Conservation (phyloP, 345 rosid genomes). For the Pseudoturritis turrita region DNA sequence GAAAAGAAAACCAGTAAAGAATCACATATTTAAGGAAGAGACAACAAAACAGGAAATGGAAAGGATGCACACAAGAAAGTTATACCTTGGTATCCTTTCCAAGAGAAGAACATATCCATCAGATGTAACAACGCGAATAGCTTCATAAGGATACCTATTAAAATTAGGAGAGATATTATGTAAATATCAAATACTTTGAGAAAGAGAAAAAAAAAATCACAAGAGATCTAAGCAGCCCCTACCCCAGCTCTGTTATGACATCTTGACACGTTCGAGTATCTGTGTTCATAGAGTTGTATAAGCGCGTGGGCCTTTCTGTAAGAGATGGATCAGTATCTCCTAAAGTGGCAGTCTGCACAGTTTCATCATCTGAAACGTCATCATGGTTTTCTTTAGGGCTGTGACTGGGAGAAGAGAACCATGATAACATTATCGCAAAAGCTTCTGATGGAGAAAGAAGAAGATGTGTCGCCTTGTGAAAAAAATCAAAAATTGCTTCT, state of each 20-base stretch:
- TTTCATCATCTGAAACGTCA: constrained; percentile 30
- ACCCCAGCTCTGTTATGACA: constrained; percentile 97
- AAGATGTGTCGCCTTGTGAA: constrained; percentile 66
- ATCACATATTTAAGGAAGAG: not conserved
- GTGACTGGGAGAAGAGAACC: constrained; percentile 45
- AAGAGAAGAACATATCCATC: constrained; percentile 94
- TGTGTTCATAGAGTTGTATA: constrained; percentile 68
- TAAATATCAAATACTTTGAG: not conserved
- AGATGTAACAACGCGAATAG: constrained; percentile 76
- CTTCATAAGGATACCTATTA: constrained; percentile 85
- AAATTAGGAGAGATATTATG: not conserved
- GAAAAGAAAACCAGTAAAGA: constrained; percentile 9
- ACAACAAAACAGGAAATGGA: constrained; percentile 3
- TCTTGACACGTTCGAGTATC: constrained; percentile 94
- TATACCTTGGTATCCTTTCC: constrained; percentile 97
- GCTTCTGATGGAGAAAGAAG: constrained; percentile 75
- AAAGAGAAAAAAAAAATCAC: not conserved
- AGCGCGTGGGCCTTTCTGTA: constrained; percentile 45
- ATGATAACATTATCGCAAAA: constrained; percentile 33
- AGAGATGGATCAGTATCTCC: constrained; percentile 61
- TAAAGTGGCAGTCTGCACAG: constrained; percentile 49
- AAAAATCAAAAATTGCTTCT: constrained; percentile 72
- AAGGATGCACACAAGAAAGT: not conserved
- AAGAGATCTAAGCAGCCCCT: constrained; percentile 23
- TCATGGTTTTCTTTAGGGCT: constrained; percentile 16